Evolutionary conservation across 2,329 filamentous ascomycete species (phyloP).

Genomic region (Colletotrichum noveboracense): DNA sequence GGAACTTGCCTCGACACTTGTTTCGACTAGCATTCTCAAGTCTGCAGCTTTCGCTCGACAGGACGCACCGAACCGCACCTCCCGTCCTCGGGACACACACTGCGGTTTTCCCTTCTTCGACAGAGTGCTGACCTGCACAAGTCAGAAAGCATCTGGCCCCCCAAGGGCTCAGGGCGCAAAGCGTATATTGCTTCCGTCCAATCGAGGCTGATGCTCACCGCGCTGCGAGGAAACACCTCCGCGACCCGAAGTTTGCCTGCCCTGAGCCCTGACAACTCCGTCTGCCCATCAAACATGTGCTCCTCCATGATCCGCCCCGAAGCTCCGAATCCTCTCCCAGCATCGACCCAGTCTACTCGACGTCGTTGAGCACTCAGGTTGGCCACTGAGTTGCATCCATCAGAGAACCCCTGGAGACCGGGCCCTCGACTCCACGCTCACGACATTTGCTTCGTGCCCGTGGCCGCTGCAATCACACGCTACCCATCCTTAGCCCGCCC

Average conservation of each 20-base stretch:
- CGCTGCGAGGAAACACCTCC: background rate
- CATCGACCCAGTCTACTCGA: background rate
- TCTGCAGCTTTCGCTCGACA: background rate
- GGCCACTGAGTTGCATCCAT: constrained; percentile 14
- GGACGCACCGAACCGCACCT: background rate
- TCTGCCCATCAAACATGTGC: constrained; percentile 5
- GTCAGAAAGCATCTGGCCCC: background rate
- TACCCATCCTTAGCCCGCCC: constrained; percentile 9
- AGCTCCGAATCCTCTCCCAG: constrained; percentile 3
- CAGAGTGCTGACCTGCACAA: background rate
- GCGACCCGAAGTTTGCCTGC: constrained; percentile 10
- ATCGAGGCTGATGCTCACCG: background rate
- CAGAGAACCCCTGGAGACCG: constrained; percentile 3
- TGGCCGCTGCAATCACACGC: constrained; percentile 19
- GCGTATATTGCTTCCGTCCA: background rate
- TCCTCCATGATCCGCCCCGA: constrained; percentile 14
- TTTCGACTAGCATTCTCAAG: background rate
- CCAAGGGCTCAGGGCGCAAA: background rate
- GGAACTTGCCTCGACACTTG: background rate
- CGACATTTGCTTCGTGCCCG: constrained; percentile 15
- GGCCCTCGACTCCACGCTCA: constrained; percentile 12
- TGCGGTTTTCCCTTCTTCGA: background rate
- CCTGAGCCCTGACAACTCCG: background rate
- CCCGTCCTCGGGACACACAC: background rate
- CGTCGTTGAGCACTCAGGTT: background rate